phyloP scores from a whole-genome alignment of 345 rosid species.

The Cardamine resedifolia region DNA sequence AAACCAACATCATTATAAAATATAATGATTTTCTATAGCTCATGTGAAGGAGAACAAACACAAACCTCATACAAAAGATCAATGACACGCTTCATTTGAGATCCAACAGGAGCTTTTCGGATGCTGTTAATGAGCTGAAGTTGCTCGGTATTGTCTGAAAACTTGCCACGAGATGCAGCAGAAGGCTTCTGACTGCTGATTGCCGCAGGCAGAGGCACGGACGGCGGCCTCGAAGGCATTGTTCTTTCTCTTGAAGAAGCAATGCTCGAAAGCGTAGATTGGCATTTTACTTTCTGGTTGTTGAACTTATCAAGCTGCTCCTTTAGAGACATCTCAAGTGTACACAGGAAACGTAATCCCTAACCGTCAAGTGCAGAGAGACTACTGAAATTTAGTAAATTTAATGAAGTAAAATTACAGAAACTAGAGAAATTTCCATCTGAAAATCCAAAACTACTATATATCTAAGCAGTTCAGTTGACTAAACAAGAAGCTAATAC shows the following conservation, averaged over 20 bases:
- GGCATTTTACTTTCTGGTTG: conserved; percentile 77
- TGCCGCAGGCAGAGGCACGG: conserved; percentile 32
- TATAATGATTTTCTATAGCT: not conserved
- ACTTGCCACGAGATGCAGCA: conserved; percentile 53
- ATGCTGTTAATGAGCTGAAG: conserved; percentile 60
- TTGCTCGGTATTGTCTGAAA: conserved; percentile 75
- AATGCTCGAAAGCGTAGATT: conserved; percentile 59
- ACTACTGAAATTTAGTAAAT: not conserved
- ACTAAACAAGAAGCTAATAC: not conserved
- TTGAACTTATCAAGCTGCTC: conserved; percentile 64
- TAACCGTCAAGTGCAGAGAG: not conserved
- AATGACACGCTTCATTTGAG: conserved; percentile 92
- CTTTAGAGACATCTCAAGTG: conserved; percentile 58
- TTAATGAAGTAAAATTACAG: not conserved
- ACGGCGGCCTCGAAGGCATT: conserved; percentile 36
- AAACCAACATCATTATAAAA: not conserved
- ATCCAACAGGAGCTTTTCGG: conserved; percentile 74
- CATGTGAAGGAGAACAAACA: not conserved
- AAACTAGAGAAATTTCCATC: not conserved
- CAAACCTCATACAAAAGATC: conserved; percentile 59
- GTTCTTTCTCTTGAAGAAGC: conserved; percentile 42
- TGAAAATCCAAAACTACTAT: not conserved
- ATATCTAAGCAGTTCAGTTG: not conserved
- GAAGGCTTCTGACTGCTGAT: conserved; percentile 36
- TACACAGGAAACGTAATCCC: not conserved